phyloP scores from a whole-genome alignment of 805 yeast species.

The Tetrapisispora fleetii region DNA sequence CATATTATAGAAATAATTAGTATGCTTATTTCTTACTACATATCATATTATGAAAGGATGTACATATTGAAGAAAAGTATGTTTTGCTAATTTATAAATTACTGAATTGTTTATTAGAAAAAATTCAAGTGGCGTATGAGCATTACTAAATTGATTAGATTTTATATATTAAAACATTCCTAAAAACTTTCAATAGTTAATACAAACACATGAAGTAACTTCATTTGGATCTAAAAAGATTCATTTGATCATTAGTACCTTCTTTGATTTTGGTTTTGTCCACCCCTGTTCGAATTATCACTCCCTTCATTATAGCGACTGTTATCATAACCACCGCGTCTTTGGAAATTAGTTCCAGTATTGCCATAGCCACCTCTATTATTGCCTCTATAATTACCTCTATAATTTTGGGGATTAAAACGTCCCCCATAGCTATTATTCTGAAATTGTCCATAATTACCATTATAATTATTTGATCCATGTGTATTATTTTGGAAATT shows the following conservation, averaged over 20 bases:
- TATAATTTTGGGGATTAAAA: conserved; percentile 3
- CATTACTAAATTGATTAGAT: too few species aligned
- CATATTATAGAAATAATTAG: too few species aligned
- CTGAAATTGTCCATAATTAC: neutral
- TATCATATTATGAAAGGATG: too few species aligned
- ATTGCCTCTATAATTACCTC: conserved; percentile 5
- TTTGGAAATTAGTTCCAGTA: conserved; percentile 2
- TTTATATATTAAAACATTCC: too few species aligned
- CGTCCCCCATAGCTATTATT: conserved; percentile 2
- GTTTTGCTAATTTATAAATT: too few species aligned
- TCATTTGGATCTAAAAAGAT: too few species aligned
- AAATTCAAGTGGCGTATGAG: too few species aligned
- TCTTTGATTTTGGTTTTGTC: neutral
- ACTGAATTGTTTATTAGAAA: too few species aligned
- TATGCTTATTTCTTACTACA: too few species aligned
- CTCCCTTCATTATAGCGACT: conserved; percentile 3
- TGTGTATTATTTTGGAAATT: conserved; percentile 1
- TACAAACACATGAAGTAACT: neutral
- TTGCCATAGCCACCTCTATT: conserved; percentile 1
- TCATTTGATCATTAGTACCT: neutral
- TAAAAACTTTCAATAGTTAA: neutral
- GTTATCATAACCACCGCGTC: conserved; percentile 8
- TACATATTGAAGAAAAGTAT: too few species aligned
- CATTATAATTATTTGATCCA: conserved; percentile 1
- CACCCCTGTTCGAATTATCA: neutral